Conservation (phyloP, 352 stramenopile species). For the Phytophthora boehmeriae region DNA sequence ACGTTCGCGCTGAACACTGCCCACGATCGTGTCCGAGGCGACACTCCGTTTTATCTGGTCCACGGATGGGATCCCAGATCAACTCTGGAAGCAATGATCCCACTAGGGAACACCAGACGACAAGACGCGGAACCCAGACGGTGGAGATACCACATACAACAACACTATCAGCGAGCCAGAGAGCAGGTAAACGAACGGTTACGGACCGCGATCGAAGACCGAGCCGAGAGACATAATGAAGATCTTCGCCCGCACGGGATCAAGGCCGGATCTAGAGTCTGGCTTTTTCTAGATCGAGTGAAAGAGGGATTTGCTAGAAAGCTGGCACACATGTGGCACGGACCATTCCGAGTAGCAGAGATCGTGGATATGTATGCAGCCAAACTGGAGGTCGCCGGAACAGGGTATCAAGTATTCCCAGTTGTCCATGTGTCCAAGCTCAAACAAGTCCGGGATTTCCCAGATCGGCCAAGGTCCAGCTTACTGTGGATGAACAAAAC, state of each 20-base stretch:
- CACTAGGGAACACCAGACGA: background rate
- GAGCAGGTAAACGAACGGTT: background rate
- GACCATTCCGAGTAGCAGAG: too few relatives aligned
- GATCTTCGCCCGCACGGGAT: background rate
- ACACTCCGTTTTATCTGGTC: slow-evolving; percentile 5
- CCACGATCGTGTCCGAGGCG: background rate
- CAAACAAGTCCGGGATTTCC: slow-evolving; percentile 6
- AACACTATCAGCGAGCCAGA: slow-evolving; percentile 1
- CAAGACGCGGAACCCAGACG: background rate
- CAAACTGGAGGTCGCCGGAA: slow-evolving; percentile 2
- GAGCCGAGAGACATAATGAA: background rate
- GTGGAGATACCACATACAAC: slow-evolving; percentile 8
- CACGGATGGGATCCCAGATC: slow-evolving; percentile 8
- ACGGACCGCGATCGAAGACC: background rate
- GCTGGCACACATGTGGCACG: too few relatives aligned
- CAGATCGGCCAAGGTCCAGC: background rate
- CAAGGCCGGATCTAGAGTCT: background rate
- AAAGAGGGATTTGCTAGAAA: slow-evolving; percentile 13
- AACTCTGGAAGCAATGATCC: slow-evolving; percentile 10
- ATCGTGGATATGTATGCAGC: slow-evolving; percentile 8
- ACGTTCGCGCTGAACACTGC: slow-evolving; percentile 29
- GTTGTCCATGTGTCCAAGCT: slow-evolving; percentile 28
- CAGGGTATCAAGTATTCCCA: slow-evolving; percentile 24
- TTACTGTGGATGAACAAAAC: background rate
- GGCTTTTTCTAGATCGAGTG: slow-evolving; percentile 2